Evolutionary conservation across 371 early-diverging fungal genomes (phyloP).

Genomic region (Mucor piriformis): DNA sequence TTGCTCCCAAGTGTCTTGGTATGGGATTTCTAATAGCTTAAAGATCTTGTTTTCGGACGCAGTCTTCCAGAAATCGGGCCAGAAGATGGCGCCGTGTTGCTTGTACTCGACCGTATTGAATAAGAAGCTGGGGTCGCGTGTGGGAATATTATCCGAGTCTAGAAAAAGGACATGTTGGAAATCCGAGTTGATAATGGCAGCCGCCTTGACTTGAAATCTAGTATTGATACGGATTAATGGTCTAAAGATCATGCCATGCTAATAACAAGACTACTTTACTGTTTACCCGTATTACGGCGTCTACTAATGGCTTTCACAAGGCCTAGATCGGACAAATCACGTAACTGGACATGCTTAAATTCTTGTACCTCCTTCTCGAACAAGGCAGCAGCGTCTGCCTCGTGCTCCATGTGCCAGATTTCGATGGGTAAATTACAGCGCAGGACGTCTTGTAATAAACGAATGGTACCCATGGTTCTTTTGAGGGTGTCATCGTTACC

Average conservation of each 20-base stretch:
- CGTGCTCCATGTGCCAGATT: conserved; percentile 43
- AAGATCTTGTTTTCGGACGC: conserved; percentile 41
- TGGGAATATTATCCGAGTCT: conserved; percentile 54
- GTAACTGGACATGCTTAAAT: conserved; percentile 17
- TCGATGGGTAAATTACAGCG: conserved; percentile 34
- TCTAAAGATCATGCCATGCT: too few relatives aligned
- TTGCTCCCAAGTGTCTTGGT: conserved; percentile 47
- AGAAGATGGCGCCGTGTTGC: conserved; percentile 50
- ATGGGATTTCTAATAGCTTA: conserved; percentile 31
- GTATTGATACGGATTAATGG: too few relatives aligned
- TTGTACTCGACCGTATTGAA: conserved; percentile 43
- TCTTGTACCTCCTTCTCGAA: background rate
- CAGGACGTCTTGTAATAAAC: conserved; percentile 20
- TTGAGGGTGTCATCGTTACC: conserved; percentile 44
- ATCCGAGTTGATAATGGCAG: conserved; percentile 49
- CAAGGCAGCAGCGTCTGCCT: conserved; percentile 13
- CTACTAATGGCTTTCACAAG: conserved; percentile 28
- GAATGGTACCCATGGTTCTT: conserved; percentile 32
- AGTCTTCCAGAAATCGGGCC: conserved; percentile 62
- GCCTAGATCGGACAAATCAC: conserved; percentile 28
- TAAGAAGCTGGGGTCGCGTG: conserved; percentile 47
- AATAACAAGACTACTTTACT: conserved; percentile 31
- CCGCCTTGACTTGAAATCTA: conserved; percentile 54
- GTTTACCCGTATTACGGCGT: conserved; percentile 28
- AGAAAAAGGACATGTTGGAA: conserved; percentile 51